phyloP scores from a whole-genome alignment of 2,329 filamentous ascomycete genomes.

The Pseudogymnoascus sp. region DNA sequence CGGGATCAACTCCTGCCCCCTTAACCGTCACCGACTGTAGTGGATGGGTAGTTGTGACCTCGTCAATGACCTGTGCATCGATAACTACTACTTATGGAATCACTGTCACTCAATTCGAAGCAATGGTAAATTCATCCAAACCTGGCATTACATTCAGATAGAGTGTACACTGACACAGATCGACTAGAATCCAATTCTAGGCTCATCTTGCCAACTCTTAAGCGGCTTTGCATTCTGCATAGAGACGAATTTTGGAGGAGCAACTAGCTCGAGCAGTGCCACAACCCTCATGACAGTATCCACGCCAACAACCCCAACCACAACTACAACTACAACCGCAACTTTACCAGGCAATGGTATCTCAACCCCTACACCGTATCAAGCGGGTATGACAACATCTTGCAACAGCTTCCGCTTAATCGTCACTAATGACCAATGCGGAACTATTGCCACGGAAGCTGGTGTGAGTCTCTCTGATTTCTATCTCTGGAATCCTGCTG shows the following conservation, averaged over 20 bases:
- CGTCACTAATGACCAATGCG: not conserved
- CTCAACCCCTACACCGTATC: not conserved
- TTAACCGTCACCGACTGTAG: not conserved
- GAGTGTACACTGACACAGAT: not conserved
- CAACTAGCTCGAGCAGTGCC: not conserved
- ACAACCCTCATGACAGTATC: too few species aligned
- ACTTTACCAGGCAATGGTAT: not conserved
- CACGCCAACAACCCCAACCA: too few species aligned
- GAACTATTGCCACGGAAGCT: not conserved
- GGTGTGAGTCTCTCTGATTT: not conserved
- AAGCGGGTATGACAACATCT: not conserved
- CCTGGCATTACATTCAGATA: not conserved
- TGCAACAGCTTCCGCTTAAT: not conserved
- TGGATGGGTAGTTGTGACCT: not conserved
- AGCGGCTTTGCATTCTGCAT: not conserved
- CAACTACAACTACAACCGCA: too few species aligned
- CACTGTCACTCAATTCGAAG: not conserved
- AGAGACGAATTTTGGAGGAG: not conserved
- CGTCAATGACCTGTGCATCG: not conserved
- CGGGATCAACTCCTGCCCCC: not conserved
- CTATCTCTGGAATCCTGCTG: not conserved
- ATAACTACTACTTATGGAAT: not conserved
- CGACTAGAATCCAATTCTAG: not conserved
- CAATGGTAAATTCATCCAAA: not conserved
- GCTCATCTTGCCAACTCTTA: not conserved